Conservation (phyloP, 192 early-diverging fungal species). For the Chytriomyces confervae region DNA sequence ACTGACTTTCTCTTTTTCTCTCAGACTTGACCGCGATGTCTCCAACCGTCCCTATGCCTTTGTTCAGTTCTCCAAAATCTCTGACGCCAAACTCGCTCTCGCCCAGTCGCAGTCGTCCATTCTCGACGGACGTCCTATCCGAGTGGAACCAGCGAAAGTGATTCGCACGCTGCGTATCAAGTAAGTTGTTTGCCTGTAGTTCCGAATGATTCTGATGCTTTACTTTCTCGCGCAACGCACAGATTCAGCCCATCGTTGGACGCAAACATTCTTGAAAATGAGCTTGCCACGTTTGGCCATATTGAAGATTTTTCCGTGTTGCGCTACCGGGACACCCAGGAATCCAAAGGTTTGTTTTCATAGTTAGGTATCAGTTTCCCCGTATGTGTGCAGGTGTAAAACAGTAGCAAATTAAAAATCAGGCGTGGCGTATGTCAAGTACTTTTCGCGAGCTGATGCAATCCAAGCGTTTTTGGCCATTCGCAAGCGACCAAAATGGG, state of each 20-base stretch:
- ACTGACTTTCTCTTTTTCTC: no score
- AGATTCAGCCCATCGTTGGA: constrained; percentile 21
- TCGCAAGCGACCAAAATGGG: constrained; percentile 14
- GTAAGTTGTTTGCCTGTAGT: neutral
- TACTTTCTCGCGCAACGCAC: neutral
- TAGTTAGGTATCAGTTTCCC: no score
- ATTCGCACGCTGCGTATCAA: constrained; percentile 28
- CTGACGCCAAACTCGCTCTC: constrained; percentile 29
- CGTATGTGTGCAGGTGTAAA: no score
- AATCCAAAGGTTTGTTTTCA: neutral
- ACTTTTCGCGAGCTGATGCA: constrained; percentile 37
- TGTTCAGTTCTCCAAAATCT: constrained; percentile 29
- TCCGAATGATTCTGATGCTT: neutral
- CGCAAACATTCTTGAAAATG: neutral
- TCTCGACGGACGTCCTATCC: constrained; percentile 17
- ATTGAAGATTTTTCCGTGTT: constrained; percentile 29
- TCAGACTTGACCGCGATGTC: constrained; percentile 17
- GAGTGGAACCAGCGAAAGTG: constrained; percentile 35
- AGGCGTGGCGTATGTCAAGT: constrained; percentile 24
- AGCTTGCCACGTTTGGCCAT: constrained; percentile 25
- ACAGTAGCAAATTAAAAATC: no score
- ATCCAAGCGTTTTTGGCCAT: constrained; percentile 25
- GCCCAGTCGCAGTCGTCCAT: constrained; percentile 9
- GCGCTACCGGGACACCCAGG: constrained; percentile 22
- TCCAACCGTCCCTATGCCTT: constrained; percentile 32